phyloP scores from a whole-genome alignment of 2,329 filamentous ascomycete species.

The Colletotrichum chlorophyti region DNA sequence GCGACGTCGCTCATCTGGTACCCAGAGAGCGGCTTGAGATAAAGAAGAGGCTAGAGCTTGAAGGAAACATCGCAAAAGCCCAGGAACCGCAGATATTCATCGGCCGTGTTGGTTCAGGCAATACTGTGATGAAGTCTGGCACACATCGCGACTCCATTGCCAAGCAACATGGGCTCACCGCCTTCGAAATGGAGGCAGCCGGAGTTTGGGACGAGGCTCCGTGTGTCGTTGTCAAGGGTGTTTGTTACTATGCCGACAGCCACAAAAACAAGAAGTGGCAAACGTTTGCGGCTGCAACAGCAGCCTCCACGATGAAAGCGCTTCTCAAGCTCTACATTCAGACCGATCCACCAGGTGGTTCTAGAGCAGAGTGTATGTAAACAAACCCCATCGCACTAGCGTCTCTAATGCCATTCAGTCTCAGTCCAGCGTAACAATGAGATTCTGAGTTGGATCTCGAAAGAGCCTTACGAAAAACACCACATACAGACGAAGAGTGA shows the following conservation, averaged over 20 bases:
- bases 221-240: conserved; percentile 45
- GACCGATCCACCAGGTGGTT: too few species aligned
- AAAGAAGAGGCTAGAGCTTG: not conserved
- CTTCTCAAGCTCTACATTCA: conserved; percentile 24
- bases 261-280: conserved; percentile 47
- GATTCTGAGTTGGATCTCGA: not conserved
- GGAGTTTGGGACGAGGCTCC: conserved; percentile 40
- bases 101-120: conserved; percentile 42
- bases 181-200: conserved; percentile 44
- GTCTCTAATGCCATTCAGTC: too few species aligned
- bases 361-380: too few species aligned
- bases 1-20: conserved; percentile 31
- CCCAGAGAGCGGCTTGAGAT: conserved; percentile 14
- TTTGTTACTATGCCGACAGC: conserved; percentile 47
- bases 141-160: conserved; percentile 43
- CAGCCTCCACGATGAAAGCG: conserved; percentile 40
- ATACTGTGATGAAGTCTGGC: conserved; percentile 48
- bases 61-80: accelerated
- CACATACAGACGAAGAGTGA: not conserved
- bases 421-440: too few species aligned
- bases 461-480: not conserved
- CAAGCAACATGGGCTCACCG: conserved; percentile 32
- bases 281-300: conserved; percentile 42
- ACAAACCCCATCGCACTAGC: too few species aligned
- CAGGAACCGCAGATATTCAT: not conserved